These are phyloP conservation scores for Xylaria digitata DNA, from an alignment of 2,329 filamentous ascomycete species.

Conservation along the genomic window DNA sequence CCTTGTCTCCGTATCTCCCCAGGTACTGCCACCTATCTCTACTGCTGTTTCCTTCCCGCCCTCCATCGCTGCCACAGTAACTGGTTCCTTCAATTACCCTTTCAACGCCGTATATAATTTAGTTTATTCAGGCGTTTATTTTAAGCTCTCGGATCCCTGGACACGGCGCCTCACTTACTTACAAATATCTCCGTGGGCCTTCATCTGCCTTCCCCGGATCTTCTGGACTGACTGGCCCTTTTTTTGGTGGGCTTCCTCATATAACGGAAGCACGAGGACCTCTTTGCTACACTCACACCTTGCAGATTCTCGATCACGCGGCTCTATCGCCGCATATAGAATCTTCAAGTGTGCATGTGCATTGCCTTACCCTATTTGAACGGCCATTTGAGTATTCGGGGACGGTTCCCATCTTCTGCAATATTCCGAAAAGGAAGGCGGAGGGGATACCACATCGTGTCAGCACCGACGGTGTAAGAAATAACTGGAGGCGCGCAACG, in stretches of 20 bases:
- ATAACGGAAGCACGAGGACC: constrained; percentile 25
- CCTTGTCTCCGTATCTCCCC: constrained; percentile 29
- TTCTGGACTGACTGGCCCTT: constrained; percentile 39
- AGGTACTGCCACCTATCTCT: constrained; percentile 28
- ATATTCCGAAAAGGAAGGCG: neutral
- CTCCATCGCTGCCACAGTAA: constrained; percentile 21
- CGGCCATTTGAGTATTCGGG: neutral
- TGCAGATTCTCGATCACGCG: constrained; percentile 18
- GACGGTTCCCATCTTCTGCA: neutral
- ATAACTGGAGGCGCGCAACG: constrained; percentile 16
- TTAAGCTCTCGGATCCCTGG: constrained; percentile 39
- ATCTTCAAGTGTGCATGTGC: constrained; percentile 11
- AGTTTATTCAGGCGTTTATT: constrained; percentile 28
- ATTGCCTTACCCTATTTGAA: constrained; percentile 20
- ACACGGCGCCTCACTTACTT: constrained; percentile 41
- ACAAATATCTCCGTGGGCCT: constrained; percentile 36
- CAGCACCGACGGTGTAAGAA: constrained; percentile 17
- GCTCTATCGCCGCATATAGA: constrained; percentile 19
- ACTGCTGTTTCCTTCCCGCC: constrained; percentile 26
- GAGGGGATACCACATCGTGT: constrained; percentile 11
- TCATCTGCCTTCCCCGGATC: constrained; percentile 39
- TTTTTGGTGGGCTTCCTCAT: constrained; percentile 39
- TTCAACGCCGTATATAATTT: constrained; percentile 20
- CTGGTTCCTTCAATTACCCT: constrained; percentile 28
- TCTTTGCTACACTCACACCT: constrained; percentile 24